Conservation (phyloP, 148 eudicot genomes). For the Beta vulgaris region DNA sequence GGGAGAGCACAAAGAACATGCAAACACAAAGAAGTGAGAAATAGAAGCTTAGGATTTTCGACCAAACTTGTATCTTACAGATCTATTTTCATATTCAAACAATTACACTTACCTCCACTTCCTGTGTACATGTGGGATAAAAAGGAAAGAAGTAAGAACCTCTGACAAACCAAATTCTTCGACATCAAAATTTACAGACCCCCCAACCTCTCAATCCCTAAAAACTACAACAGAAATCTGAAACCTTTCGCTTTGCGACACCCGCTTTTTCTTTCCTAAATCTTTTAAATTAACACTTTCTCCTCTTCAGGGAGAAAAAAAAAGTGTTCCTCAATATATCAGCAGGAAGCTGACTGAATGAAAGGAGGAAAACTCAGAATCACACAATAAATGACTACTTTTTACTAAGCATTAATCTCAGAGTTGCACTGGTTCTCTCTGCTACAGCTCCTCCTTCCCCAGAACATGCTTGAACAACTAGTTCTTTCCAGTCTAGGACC, state of each 20-base stretch:
- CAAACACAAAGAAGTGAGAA: background rate
- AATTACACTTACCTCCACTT: too few species aligned
- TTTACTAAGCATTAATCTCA: constrained; percentile 62
- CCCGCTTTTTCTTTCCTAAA: background rate
- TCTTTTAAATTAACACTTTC: background rate
- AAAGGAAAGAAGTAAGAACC: background rate
- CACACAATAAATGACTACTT: background rate
- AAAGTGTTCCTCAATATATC: constrained; percentile 10
- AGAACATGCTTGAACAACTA: constrained; percentile 87
- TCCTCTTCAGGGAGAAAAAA: background rate
- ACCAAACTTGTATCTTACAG: background rate
- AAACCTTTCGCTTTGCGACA: background rate
- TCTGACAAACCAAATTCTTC: constrained; percentile 15
- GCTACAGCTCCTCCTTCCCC: constrained; percentile 92
- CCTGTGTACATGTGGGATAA: constrained; percentile 27
- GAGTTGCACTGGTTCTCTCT: constrained; percentile 88
- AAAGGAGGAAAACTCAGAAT: background rate
- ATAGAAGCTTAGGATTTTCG: constrained; percentile 1
- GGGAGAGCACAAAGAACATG: too few species aligned
- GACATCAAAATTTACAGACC: constrained; percentile 37
- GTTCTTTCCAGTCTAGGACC: constrained; percentile 65
- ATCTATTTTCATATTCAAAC: constrained; percentile 18
- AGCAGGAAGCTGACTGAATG: constrained; percentile 19
- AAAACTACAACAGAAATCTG: constrained; percentile 12
- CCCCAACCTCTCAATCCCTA: constrained; percentile 13